phyloP scores from a whole-genome alignment of 441 rosid genomes.

The Arabidopsis hybrid region DNA sequence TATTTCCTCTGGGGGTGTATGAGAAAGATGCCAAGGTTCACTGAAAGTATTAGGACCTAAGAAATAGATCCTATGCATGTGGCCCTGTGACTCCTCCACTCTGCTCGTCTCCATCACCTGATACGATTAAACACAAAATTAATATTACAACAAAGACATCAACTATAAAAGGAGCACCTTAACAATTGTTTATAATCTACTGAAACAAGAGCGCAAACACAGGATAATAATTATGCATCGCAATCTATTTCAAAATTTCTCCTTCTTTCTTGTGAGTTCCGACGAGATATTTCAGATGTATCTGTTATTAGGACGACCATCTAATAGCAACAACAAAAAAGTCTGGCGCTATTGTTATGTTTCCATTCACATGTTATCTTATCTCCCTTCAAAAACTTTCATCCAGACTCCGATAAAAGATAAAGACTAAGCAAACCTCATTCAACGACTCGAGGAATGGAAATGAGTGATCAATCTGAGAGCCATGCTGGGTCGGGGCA shows the following conservation, averaged over 20 bases:
- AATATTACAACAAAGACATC: not conserved
- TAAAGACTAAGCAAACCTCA: constrained; percentile 59
- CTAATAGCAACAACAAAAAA: constrained; percentile 1
- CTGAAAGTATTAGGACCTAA: constrained; percentile 90
- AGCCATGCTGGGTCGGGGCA: constrained; percentile 66
- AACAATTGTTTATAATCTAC: not conserved
- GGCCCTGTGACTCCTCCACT: constrained; percentile 85
- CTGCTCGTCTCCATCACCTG: constrained; percentile 84
- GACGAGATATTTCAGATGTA: not conserved
- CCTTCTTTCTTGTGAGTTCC: not conserved
- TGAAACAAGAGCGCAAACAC: constrained; percentile 2
- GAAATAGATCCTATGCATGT: constrained; percentile 88
- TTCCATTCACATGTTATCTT: constrained; percentile 24
- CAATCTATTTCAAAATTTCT: not conserved
- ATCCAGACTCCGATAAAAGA: constrained; percentile 11
- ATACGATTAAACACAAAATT: constrained; percentile 12
- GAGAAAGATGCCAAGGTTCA: constrained; percentile 89
- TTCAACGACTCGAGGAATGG: constrained; percentile 93
- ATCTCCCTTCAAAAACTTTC: not conserved
- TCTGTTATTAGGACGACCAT: not conserved
- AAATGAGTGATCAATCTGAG: constrained; percentile 74
- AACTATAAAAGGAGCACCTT: not conserved
- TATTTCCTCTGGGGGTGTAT: constrained; percentile 82
- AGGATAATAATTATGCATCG: not conserved
- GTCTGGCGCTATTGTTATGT: not conserved